Evolutionary conservation across 257 asterid genomes (phyloP).

Genomic region (Linaria vulgaris): DNA sequence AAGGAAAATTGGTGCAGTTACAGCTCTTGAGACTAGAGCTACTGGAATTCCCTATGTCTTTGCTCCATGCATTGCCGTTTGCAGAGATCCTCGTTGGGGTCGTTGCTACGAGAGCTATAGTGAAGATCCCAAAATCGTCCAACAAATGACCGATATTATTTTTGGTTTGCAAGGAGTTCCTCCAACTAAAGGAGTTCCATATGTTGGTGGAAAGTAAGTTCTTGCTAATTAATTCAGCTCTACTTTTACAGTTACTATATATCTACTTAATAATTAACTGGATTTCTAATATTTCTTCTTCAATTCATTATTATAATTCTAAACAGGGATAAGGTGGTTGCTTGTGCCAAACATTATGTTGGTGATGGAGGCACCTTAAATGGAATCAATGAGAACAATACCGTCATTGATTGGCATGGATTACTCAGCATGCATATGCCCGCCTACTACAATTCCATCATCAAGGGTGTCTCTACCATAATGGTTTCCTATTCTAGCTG

Average conservation of each 20-base stretch:
- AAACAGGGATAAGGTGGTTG: constrained; percentile 20
- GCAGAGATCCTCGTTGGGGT: constrained; percentile 40
- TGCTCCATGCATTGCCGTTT: constrained; percentile 36
- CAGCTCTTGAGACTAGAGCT: constrained; percentile 34
- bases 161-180: constrained; percentile 33
- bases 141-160: constrained; percentile 29
- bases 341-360: constrained; percentile 22
- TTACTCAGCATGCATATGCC: constrained; percentile 23
- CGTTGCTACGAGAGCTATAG: constrained; percentile 29
- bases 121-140: constrained; percentile 24
- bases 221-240: no score
- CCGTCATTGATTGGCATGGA: constrained; percentile 19
- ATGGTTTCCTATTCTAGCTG: constrained; percentile 22
- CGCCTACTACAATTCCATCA: constrained; percentile 11
- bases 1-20: constrained; percentile 31
- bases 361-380: constrained; percentile 22
- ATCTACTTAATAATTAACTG: no score
- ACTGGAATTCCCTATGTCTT: constrained; percentile 31
- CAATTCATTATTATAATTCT: no score
- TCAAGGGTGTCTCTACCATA: constrained; percentile 18
- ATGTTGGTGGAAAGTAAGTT: constrained; percentile 29
- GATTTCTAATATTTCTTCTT: no score
- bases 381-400: constrained; percentile 22
- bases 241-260: no score
- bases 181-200: constrained; percentile 24